Conservation (phyloP, 1,284 basidiomycete genomes). For the Fomitopsis palustris region DNA sequence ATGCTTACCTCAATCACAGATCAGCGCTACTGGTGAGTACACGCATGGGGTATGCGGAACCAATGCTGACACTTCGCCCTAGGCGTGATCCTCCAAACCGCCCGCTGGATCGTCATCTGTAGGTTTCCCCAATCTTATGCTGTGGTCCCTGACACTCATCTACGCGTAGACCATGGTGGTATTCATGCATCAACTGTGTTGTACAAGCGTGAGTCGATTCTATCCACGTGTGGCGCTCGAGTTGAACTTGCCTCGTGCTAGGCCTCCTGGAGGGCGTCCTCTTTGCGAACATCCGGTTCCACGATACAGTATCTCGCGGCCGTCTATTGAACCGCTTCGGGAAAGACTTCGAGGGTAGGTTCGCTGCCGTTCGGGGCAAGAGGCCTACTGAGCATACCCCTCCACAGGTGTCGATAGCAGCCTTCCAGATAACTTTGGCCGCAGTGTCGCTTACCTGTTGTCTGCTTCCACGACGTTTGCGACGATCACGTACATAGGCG, state of each 20-base stretch:
- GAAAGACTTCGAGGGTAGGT: slow-evolving; percentile 87
- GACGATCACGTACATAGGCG: slow-evolving; percentile 82
- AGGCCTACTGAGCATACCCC: background rate
- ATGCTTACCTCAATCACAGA: slow-evolving; percentile 21
- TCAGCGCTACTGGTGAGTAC: slow-evolving; percentile 37
- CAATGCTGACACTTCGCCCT: background rate
- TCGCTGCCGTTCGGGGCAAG: background rate
- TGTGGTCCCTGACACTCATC: background rate
- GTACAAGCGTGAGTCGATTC: slow-evolving; percentile 55
- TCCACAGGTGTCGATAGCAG: slow-evolving; percentile 75
- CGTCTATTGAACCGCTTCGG: slow-evolving; percentile 87
- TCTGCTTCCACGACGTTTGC: slow-evolving; percentile 63
- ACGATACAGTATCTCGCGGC: slow-evolving; percentile 88
- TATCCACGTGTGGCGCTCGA: slow-evolving; percentile 11
- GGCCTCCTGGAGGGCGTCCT: slow-evolving; percentile 81
- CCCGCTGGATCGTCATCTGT: slow-evolving; percentile 69
- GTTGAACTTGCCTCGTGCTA: slow-evolving; percentile 22
- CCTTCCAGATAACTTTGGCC: slow-evolving; percentile 84
- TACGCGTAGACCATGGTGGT: slow-evolving; percentile 57
- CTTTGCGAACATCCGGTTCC: slow-evolving; percentile 90
- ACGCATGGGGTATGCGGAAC: too few relatives aligned
- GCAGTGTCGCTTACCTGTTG: slow-evolving; percentile 62
- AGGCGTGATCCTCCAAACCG: slow-evolving; percentile 64
- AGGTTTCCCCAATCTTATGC: slow-evolving; percentile 21
- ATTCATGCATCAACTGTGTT: slow-evolving; percentile 68